Base-by-base conservation (phyloP, 108 stramenopile species). In the Craspedostauros australis region DNA sequence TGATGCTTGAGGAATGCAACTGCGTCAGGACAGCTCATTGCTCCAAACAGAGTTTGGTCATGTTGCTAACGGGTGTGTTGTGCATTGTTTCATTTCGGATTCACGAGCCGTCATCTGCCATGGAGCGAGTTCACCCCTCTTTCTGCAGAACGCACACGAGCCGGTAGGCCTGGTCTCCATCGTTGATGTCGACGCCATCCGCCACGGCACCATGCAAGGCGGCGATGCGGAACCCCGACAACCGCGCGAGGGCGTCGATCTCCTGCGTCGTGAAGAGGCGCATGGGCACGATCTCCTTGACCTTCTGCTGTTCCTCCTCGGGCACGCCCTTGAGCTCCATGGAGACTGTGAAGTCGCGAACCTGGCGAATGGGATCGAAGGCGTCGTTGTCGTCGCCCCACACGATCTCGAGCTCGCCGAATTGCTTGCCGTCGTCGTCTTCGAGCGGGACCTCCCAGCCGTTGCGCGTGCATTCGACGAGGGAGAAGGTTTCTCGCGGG, bases 371-470 rank as follows among this genome's bases (percentile, higher is more conserved):
- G 2, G 89, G 83, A 66, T 91, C 81, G 68, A 91, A 87, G 14
- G 54, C 53, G 63, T 91, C 89, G 58, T 82, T 68, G 39, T 84
- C 85, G 31, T 84, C 84, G 23, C 89, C 89, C 89, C 89, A 91
- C 25, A 84, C 38, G 33, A 91, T 84, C 29, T 78, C 58, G 21
- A 86, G 56, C 51, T 83, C 80, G 27, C 84, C 88, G 54, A 71
- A 79, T 50, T 82, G 71, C 14, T 73, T 42, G 19, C 78, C 79
- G 50, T 64, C 52, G 28, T 72, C 76, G 36, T 68, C 72, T 32
- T 80, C 79, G 32, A 89, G 44, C 14, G 88, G 88, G 19, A 91
- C 76, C 25, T 73, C 69, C 84, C 84, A 86, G 8, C 78, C 75
- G 54, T 91, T 86, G 16, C 66, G 52, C 5, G 89, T 84, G 45